Conservation (phyloP, 768 basidiomycete genomes). For the Paxillus ammoniavirescens region DNA sequence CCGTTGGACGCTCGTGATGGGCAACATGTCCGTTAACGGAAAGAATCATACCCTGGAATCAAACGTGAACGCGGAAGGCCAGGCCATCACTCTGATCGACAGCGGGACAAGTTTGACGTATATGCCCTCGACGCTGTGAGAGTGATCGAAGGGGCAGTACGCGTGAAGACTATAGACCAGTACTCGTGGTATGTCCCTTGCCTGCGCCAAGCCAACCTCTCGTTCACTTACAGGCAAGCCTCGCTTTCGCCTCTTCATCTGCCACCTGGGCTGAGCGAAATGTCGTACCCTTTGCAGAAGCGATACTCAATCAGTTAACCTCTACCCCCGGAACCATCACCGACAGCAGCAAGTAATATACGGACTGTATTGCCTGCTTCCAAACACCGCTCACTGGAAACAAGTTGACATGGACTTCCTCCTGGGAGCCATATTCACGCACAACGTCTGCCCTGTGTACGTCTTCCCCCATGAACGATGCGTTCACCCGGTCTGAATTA, state of each 20-base stretch:
- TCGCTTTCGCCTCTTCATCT: not conserved
- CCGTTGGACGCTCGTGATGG: conserved; percentile 43
- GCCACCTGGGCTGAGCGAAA: too few relatives aligned
- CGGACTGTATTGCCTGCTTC: conserved; percentile 39
- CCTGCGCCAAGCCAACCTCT: conserved; percentile 28
- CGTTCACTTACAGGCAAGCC: conserved; percentile 20
- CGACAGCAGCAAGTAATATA: conserved; percentile 31
- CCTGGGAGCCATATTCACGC: conserved; percentile 44
- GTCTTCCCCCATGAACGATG: conserved; percentile 13
- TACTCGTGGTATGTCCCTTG: conserved; percentile 40
- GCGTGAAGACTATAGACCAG: conserved; percentile 24
- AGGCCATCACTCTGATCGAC: conserved; percentile 38
- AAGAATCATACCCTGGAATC: conserved; percentile 28
- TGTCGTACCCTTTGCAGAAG: conserved; percentile 17
- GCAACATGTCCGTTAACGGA: conserved; percentile 36
- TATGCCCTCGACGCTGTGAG: conserved; percentile 38
- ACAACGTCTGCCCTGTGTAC: conserved; percentile 44
- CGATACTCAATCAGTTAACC: conserved; percentile 16
- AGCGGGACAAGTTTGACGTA: conserved; percentile 42
- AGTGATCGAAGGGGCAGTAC: conserved; percentile 35
- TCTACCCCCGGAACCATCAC: conserved; percentile 10
- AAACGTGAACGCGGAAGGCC: conserved; percentile 26
- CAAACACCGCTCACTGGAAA: conserved; percentile 24
- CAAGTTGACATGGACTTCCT: conserved; percentile 36
- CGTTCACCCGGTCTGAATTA: not conserved